A percentile compares a stretch with the other conserved stretches of the same genome.
These are phyloP conservation scores for Helminthosporium solani DNA, from an alignment of 2,329 filamentous ascomycete species.

Conservation along the genomic window DNA sequence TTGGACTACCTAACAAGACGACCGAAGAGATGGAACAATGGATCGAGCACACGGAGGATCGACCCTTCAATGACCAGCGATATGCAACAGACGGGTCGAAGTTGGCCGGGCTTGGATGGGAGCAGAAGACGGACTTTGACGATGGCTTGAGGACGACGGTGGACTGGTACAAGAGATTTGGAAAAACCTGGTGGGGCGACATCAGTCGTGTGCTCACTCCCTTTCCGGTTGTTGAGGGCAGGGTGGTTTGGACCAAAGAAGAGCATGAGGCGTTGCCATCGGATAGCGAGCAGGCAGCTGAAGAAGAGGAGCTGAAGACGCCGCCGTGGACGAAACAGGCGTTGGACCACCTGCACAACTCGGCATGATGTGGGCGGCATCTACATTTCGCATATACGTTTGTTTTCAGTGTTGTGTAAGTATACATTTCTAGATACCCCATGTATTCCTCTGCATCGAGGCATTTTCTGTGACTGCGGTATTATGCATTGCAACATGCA, in stretches of 20 bases:
- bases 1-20: conserved; percentile 51
- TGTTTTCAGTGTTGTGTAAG: too few species aligned
- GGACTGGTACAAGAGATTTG: conserved; percentile 43
- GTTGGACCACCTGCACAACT: conserved; percentile 18
- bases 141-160: conserved; percentile 41
- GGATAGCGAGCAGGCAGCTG: conserved; percentile 27
- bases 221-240: conserved; percentile 42
- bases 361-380: not conserved
- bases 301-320: conserved; percentile 8
- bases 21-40: conserved; percentile 58
- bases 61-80: conserved; percentile 58
- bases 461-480: too few species aligned
- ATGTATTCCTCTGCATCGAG: too few species aligned
- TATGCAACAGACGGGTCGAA: conserved; percentile 44
- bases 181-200: conserved; percentile 45
- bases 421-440: too few species aligned
- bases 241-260: conserved; percentile 44
- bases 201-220: conserved; percentile 42
- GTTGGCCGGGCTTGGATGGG: conserved; percentile 40
- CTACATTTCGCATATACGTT: not conserved
- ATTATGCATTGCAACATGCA: too few species aligned
- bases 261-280: conserved; percentile 41
- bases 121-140: conserved; percentile 38
- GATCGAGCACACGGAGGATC: conserved; percentile 74
- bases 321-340: conserved; percentile 30